Percentiles rank a stretch among this genome's conserved stretches.
Conservation (phyloP, 768 basidiomycete genomes). For the Clathrus columnatus region DNA sequence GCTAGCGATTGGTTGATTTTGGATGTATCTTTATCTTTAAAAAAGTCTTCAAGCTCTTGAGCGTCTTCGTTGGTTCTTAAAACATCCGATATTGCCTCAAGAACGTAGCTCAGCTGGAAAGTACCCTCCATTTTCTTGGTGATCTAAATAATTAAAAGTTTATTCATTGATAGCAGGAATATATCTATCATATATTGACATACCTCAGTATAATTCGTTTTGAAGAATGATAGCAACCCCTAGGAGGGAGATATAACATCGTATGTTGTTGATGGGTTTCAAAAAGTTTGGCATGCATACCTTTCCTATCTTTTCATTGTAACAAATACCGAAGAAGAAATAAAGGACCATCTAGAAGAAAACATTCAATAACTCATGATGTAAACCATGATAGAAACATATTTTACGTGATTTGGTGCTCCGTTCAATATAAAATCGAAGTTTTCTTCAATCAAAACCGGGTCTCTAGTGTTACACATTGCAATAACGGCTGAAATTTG, state of each 20-base stretch:
- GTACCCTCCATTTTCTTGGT: constrained; percentile 65
- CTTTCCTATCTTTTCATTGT: constrained; percentile 48
- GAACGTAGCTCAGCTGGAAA: constrained; percentile 44
- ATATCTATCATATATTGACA: constrained; percentile 18
- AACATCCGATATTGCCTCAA: constrained; percentile 39
- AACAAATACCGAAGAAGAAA: constrained; percentile 51
- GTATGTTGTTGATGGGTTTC: not conserved
- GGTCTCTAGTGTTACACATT: constrained; percentile 52
- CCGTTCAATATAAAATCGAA: constrained; percentile 49
- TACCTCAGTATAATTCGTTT: constrained; percentile 58
- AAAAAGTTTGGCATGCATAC: not conserved
- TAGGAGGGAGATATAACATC: not conserved
- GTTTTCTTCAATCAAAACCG: constrained; percentile 49
- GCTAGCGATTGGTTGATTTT: constrained; percentile 56
- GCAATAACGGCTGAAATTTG: constrained; percentile 68
- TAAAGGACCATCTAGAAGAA: constrained; percentile 38
- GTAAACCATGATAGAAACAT: constrained; percentile 46
- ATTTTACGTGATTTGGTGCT: constrained; percentile 48
- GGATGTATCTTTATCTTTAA: constrained; percentile 64
- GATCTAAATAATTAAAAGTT: constrained; percentile 32
- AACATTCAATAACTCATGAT: constrained; percentile 35
- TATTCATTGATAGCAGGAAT: not conserved
- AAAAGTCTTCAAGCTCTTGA: constrained; percentile 56
- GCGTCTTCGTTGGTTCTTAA: constrained; percentile 66
- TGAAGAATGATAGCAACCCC: constrained; percentile 50